These are phyloP conservation scores for Odonthalia washingtoniensis DNA, from an alignment of 31 red algal genomes.

Conservation along the genomic window DNA sequence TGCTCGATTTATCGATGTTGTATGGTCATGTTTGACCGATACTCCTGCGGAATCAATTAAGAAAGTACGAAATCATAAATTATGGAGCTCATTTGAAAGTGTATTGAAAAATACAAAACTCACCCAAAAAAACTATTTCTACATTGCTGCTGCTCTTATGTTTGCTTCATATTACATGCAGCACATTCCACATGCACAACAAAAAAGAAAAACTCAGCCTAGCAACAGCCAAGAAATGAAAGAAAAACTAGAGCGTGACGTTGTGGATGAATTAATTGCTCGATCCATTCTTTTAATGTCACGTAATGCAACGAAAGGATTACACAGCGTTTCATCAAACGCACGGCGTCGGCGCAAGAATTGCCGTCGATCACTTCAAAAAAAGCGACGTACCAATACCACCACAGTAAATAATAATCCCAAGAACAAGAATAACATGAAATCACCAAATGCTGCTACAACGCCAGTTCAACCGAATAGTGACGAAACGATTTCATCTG, in stretches of 20 bases:
- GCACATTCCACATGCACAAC: too few species aligned
- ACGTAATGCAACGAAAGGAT: neutral
- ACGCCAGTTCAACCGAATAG: too few species aligned
- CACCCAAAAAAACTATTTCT: neutral
- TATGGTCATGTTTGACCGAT: neutral
- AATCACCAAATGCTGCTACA: too few species aligned
- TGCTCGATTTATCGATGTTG: conserved; percentile 11
- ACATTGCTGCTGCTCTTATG: conserved; percentile 33
- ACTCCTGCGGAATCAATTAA: neutral
- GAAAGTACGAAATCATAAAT: conserved; percentile 18
- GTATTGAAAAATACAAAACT: neutral
- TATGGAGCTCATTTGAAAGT: conserved; percentile 1
- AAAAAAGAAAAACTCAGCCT: neutral
- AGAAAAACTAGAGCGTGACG: neutral
- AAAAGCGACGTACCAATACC: conserved; percentile 32
- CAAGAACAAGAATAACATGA: too few species aligned
- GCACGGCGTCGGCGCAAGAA: conserved; percentile 27
- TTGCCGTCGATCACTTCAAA: conserved; percentile 26
- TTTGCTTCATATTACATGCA: conserved; percentile 23
- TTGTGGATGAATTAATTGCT: neutral
- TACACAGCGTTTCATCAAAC: neutral
- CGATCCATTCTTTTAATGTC: neutral
- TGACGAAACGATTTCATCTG: neutral
- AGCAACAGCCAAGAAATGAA: too few species aligned
- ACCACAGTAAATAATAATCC: neutral